Evolutionary conservation across 345 rosid genomes (phyloP), one percentile per base, ranked within the genome.

Genomic region (Psidium guajava): DNA sequence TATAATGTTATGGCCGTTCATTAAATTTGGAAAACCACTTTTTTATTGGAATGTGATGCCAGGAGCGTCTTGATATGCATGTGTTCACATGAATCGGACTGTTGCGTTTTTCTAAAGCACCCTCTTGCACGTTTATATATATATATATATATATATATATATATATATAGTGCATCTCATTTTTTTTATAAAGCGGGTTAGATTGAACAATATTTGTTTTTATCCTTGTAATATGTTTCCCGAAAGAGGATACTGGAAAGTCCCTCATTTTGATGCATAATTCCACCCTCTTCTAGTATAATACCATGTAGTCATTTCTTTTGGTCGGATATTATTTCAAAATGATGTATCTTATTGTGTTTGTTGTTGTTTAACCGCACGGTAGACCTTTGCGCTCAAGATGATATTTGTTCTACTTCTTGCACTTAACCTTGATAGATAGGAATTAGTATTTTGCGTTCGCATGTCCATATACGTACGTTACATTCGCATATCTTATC

Each of bases 381-480:
- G 47, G 36, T 40, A 69, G 77, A 32, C 55, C 40, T 82, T 52
- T 20, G 44, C 52, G 25, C 42, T 28, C 59, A 5, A 82, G 58
- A 82, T 82, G 32, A 52, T 18, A 36, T 56, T 59, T 57, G 36
- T 24, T 55, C 52, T 24, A 44, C 44, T 83, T 57, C 20, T n/a
- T 83, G 74, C 44, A 24, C 84, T 32, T 58, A 56, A 44, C 47
- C 56, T 25, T 27, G 49, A 85, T 93, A 94, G 97, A 90, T 94
- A 95, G 98, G 96, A 84, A 92, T 94, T 75, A 91, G 93, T 90
- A 88, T 36, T 2, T 36, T 36, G 36, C 36, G 36, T 36, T 36
- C 36, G 3, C 36, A 36, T 3, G 36, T 36, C 36, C 36, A 36
- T 36, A 3, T 36, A 36, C 36, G 36, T 36, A 36, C 36, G 36